Conservation (phyloP, 345 rosid species). For the Turritis glabra region DNA sequence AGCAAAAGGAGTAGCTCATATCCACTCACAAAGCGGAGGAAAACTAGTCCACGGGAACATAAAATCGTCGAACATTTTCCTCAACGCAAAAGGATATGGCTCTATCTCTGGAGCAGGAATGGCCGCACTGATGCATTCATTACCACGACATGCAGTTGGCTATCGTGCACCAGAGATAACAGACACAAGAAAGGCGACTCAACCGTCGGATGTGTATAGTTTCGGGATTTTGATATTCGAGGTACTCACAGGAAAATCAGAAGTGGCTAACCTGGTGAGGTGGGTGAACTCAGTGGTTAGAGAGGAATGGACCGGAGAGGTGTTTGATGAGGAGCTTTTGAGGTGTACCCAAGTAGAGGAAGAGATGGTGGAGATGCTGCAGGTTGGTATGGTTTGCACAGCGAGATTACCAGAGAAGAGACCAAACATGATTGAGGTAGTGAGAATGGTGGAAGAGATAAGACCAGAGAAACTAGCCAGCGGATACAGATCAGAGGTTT, state of each 20-base stretch:
- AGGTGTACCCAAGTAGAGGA: conserved; percentile 91
- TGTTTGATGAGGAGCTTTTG: conserved; percentile 80
- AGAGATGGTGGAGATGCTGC: conserved; percentile 98
- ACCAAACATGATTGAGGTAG: conserved; percentile 72
- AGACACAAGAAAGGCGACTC: conserved; percentile 76
- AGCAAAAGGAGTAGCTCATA: conserved; percentile 74
- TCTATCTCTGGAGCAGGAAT: conserved; percentile 80
- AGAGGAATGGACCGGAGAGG: conserved; percentile 99
- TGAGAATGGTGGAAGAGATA: conserved; percentile 68
- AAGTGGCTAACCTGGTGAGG: conserved; percentile 75
- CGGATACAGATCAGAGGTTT: conserved; percentile 47
- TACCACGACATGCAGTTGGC: conserved; percentile 71
- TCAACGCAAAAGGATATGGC: conserved; percentile 56
- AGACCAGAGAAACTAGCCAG: conserved; percentile 48
- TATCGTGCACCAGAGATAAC: conserved; percentile 93
- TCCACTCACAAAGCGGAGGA: conserved; percentile 69
- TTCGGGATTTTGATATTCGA: conserved; percentile 85
- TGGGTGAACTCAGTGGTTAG: conserved; percentile 97
- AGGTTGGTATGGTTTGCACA: conserved; percentile 83
- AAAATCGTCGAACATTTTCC: conserved; percentile 83
- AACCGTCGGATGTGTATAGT: conserved; percentile 77
- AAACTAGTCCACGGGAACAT: conserved; percentile 90
- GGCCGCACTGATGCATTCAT: conserved; percentile 63
- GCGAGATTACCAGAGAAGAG: conserved; percentile 73
- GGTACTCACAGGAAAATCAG: conserved; percentile 83